phyloP scores from a whole-genome alignment of 768 basidiomycete species.

The Agaricus sinodeliciosus region DNA sequence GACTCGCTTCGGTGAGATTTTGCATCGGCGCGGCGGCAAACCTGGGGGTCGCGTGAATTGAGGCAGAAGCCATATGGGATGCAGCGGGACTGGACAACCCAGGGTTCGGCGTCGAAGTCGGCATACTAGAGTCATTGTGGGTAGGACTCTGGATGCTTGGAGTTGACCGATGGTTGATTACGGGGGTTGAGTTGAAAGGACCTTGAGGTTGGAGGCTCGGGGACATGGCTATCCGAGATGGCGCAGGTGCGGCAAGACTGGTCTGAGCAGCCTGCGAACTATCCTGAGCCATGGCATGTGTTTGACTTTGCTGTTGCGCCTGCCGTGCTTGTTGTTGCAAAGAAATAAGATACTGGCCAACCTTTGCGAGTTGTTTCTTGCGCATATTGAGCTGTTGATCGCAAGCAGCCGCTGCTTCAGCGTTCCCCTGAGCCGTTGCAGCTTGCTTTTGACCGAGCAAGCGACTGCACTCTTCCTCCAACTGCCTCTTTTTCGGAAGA shows the following conservation, averaged over 20 bases:
- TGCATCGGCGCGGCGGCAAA: slow-evolving; percentile 10
- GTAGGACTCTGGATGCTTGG: slow-evolving; percentile 3
- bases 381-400: slow-evolving; percentile 13
- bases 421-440: slow-evolving; percentile 16
- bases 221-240: not conserved
- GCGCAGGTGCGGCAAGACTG: not conserved
- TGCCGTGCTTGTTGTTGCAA: slow-evolving; percentile 11
- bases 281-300: not conserved
- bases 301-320: slow-evolving; percentile 2
- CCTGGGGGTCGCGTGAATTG: not conserved
- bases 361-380: slow-evolving; percentile 9
- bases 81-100: not conserved
- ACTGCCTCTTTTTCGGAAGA: not conserved
- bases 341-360: slow-evolving; percentile 4
- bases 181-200: not conserved
- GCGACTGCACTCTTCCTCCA: slow-evolving; percentile 5
- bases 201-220: not conserved
- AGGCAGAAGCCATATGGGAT: not conserved
- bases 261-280: not conserved
- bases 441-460: not conserved
- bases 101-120: not conserved
- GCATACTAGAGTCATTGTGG: not conserved
- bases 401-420: slow-evolving; percentile 3
- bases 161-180: not conserved
- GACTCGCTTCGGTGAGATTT: slow-evolving; percentile 11